These are phyloP conservation scores for Amaranthus hypochondriacus DNA, from an alignment of 148 eudicot species.

Conservation along the genomic window DNA sequence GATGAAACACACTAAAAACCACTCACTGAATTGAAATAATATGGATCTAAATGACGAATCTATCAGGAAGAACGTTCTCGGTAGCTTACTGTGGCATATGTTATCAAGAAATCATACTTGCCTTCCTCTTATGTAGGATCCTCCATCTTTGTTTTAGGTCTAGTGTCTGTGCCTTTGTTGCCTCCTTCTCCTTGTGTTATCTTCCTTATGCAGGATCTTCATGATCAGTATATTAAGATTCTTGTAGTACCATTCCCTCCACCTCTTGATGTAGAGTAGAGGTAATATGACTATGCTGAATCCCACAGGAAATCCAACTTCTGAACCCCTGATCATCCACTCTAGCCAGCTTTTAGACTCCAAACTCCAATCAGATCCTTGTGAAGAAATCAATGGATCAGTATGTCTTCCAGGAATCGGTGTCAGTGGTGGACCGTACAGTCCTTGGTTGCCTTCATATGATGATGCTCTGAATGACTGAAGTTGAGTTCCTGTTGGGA, in stretches of 20 bases:
- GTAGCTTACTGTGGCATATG: no score
- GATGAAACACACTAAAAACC: no score
- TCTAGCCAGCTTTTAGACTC: neutral
- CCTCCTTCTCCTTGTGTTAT: constrained; percentile 1
- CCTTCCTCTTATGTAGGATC: no score
- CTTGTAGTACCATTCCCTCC: constrained; percentile 19
- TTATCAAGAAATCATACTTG: no score
- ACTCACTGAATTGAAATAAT: no score
- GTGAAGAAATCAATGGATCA: neutral
- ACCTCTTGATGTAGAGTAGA: constrained; percentile 17
- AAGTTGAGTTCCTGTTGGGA: constrained; percentile 30
- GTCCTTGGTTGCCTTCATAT: constrained; percentile 29
- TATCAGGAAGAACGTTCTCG: no score
- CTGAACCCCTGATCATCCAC: constrained; percentile 18
- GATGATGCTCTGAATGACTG: constrained; percentile 23
- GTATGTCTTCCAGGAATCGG: neutral
- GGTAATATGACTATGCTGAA: constrained; percentile 11
- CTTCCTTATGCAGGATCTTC: constrained; percentile 6
- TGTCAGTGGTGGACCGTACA: constrained; percentile 27
- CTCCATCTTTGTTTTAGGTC: no score
- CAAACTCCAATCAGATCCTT: neutral
- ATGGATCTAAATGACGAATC: no score
- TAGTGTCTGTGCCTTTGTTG: neutral
- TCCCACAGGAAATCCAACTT: constrained; percentile 17
- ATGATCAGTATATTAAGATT: constrained; percentile 7